Evolutionary conservation across 2,329 filamentous ascomycete species (phyloP), one percentile per base, ranked within the genome.

Genomic region (Cercospora sojina): DNA sequence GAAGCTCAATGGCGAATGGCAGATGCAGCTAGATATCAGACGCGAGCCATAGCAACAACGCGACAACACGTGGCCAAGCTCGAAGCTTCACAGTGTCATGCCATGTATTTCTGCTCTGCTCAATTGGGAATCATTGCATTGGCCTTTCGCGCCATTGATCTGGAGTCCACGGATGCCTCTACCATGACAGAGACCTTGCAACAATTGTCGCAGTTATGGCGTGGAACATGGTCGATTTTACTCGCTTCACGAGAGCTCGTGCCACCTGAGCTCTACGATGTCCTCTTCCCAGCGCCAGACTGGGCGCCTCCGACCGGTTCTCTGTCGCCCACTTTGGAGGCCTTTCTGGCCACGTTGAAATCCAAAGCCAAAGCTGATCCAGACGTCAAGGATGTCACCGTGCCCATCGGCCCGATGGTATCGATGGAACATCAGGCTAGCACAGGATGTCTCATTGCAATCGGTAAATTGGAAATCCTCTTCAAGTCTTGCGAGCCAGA

Each of bases 21-120:
- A 49, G 70, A 71, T 60, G 70, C 70, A 5, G 60, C 62, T 6
- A 23, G 67, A 10, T 71, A 71, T 29, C 68, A 71, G 23, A 55
- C 70, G 20, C 63, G 60, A 32, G 66, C 70, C 20, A 51, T 71
- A 18, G 64, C 62, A 20, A 56, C 63, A n/a, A 70, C 64, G 31
- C 68, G 70, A 10, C 62, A 66, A 25, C 49, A 56, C 18, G 51
- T 71, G 23, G 43, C 56, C 20, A 69, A 62, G 25, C 59, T 71
- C 2, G 59, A 62, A n/a, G 68, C 65, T 25, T 43, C 55, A 9
- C 64, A 69, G 18, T 70, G 68, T 31, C 59, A 59, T 32, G 68
- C 66, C 18, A 56, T 71, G 56, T 71, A 66, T 53, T 67, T 69
- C 47, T 59, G 62, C 55, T 71, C 70, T 20, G 65, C 68, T 13